Base-by-base conservation (phyloP, 352 stramenopile genomes). In the Globisporangium okanoganense region DNA sequence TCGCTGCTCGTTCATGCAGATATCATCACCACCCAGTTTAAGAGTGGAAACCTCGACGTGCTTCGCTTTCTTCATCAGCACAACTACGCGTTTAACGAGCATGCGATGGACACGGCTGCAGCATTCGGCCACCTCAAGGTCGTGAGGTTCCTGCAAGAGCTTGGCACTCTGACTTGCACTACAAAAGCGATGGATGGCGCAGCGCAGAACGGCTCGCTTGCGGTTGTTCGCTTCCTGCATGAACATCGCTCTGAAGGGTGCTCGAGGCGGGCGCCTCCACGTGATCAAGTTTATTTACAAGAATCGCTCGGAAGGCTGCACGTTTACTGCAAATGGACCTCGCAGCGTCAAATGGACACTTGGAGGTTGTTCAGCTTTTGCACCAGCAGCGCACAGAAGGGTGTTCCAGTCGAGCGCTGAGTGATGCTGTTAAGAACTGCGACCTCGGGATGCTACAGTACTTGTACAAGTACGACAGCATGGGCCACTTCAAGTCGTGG, bases 151-250 rank as follows among this genome's bases (percentile, higher is more conserved):
- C 44, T 51, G 10, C 44, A 51, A n/a, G 10, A 18, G 2, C 10
- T 31, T 20, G n/a, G 56, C 20, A 57, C 24, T 18, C 22, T 56
- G 24, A 27, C 12, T 8, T 57, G 47, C 27, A 58, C 56, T 24
- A 56, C 22, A 5, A 8, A 45, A 9, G 56, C 47, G 20, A 62
- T 62, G 56, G 47, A 62, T 44, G 22, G 22, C 22, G 56, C 38
- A 3, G 47, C 43, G 16, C 12, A 5, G 9, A 58, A 41, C 9
- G 47, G 56, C 13, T 20, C 25, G 33, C 14, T 62, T 6, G 31
- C 56, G 3, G 43, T 48, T n/a, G 10, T 62, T 22, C 22, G 22
- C 7, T 56, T 44, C 35, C 20, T 56, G 50, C 33, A 44, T 7
- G 50, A 56, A 13, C 8, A 56, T 25, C 50, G 50, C 8, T 10